A percentile compares a stretch with the other conserved stretches of the same genome.
Evolutionary conservation across 2,329 filamentous ascomycete species (phyloP).

Genomic region (Aschersonia sp.): DNA sequence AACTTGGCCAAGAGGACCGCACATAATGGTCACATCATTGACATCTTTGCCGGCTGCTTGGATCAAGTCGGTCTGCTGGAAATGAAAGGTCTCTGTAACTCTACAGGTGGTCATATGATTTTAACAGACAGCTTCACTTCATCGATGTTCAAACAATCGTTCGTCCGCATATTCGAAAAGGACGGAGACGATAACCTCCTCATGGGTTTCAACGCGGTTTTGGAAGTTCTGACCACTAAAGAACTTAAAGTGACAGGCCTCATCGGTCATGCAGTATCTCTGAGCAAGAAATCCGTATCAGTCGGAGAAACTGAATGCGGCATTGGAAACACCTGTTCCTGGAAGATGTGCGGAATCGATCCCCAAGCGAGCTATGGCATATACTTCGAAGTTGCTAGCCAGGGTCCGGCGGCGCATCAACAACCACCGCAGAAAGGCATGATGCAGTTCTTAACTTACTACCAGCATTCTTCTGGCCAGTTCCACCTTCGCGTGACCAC

Average conservation of each 20-base stretch:
- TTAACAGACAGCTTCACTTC: slow-evolving; percentile 96
- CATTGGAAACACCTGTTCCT: slow-evolving; percentile 95
- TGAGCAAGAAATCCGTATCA: slow-evolving; percentile 96
- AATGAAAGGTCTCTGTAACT: slow-evolving; percentile 96
- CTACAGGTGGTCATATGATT: slow-evolving; percentile 95
- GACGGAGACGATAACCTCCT: slow-evolving; percentile 86
- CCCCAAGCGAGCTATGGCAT: slow-evolving; percentile 86
- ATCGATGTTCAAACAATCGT: slow-evolving; percentile 98
- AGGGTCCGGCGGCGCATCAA: slow-evolving; percentile 76
- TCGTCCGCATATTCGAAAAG: slow-evolving; percentile 93
- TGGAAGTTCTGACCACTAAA: slow-evolving; percentile 94
- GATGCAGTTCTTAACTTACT: slow-evolving; percentile 97
- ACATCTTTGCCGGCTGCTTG: slow-evolving; percentile 93
- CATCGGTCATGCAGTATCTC: slow-evolving; percentile 88
- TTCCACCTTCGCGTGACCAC: slow-evolving; percentile 95
- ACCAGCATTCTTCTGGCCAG: slow-evolving; percentile 91
- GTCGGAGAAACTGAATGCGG: slow-evolving; percentile 97
- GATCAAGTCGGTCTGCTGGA: slow-evolving; percentile 94
- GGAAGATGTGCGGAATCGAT: slow-evolving; percentile 99
- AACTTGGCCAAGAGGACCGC: slow-evolving; percentile 83
- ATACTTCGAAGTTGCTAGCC: slow-evolving; percentile 94
- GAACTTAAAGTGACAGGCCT: slow-evolving; percentile 95
- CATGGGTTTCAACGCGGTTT: slow-evolving; percentile 95
- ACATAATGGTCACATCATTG: slow-evolving; percentile 93
- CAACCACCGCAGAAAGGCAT: slow-evolving; percentile 83